Conservation (phyloP, 2,329 filamentous ascomycete species). For the Fusarium gaditjirri region DNA sequence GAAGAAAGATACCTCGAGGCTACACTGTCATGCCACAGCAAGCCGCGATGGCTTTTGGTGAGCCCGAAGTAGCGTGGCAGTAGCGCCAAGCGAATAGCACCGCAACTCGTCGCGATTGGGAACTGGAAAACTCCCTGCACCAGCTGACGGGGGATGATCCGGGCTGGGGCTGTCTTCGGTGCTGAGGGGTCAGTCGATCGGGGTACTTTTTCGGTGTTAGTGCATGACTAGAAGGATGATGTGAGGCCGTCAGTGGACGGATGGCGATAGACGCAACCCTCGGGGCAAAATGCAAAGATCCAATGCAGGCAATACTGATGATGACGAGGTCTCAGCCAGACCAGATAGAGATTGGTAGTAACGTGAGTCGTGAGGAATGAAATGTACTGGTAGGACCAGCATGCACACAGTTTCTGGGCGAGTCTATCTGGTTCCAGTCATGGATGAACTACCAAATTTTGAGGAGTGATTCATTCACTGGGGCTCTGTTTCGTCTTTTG, state of each 20-base stretch:
- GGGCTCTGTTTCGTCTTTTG: background rate
- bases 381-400: background rate
- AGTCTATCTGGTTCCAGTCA: slow-evolving; percentile 1
- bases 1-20: slow-evolving; percentile 4
- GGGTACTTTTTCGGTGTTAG: slow-evolving; percentile 38
- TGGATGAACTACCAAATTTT: background rate
- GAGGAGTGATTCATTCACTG: background rate
- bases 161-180: slow-evolving; percentile 38
- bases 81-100: slow-evolving; percentile 6
- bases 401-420: slow-evolving; percentile 1
- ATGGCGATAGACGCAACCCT: slow-evolving; percentile 38
- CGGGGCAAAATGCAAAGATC: slow-evolving; percentile 17
- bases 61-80: slow-evolving; percentile 17
- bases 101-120: slow-evolving; percentile 15
- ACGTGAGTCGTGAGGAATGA: background rate
- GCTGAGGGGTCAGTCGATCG: slow-evolving; percentile 38
- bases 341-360: background rate
- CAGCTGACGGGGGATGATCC: slow-evolving; percentile 40
- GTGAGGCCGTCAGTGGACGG: slow-evolving; percentile 23
- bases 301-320: slow-evolving; percentile 25
- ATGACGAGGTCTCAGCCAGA: slow-evolving; percentile 16
- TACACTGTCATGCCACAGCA: slow-evolving; percentile 1
- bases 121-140: slow-evolving; percentile 32
- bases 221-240: slow-evolving; percentile 19
- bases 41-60: background rate